These are phyloP conservation scores for Yamadazyma paraphyllophila DNA, from an alignment of 805 yeast genomes.

Conservation along the genomic window DNA sequence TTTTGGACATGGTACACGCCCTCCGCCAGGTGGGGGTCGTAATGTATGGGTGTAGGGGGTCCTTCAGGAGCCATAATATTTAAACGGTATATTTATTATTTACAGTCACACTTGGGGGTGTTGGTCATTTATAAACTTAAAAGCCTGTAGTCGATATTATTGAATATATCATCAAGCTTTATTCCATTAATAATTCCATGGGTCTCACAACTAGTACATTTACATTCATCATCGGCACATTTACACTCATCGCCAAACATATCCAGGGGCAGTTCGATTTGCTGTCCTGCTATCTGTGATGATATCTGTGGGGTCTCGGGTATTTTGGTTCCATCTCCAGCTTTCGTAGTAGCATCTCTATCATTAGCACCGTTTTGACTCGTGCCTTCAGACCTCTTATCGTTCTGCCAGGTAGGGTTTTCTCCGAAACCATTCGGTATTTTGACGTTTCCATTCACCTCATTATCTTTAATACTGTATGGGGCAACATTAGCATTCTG, in stretches of 20 bases:
- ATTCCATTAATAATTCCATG: slow-evolving; percentile 46
- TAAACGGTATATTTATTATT: too few species aligned
- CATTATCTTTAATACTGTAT: too few species aligned
- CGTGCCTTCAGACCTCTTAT: background rate
- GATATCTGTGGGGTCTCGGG: background rate
- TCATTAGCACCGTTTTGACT: background rate
- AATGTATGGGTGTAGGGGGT: too few species aligned
- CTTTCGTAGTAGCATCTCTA: background rate
- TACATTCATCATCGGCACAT: slow-evolving; percentile 30
- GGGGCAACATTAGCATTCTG: too few species aligned
- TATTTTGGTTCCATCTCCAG: background rate
- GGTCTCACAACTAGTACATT: slow-evolving; percentile 43
- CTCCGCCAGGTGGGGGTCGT: too few species aligned
- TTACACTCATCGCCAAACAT: slow-evolving; percentile 15
- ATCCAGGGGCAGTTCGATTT: slow-evolving; percentile 3
- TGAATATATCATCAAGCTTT: slow-evolving; percentile 37
- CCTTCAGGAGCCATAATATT: too few species aligned
- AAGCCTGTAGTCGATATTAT: slow-evolving; percentile 9
- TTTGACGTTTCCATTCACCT: background rate
- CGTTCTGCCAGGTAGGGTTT: background rate
- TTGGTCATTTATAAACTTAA: slow-evolving; percentile 2
- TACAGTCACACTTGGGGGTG: too few species aligned
- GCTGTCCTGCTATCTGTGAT: slow-evolving; percentile 5
- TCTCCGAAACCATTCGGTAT: background rate
- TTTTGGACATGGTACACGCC: background rate